These are phyloP conservation scores for Amanita pallidorosea DNA, from an alignment of 768 basidiomycete species.

Conservation along the genomic window DNA sequence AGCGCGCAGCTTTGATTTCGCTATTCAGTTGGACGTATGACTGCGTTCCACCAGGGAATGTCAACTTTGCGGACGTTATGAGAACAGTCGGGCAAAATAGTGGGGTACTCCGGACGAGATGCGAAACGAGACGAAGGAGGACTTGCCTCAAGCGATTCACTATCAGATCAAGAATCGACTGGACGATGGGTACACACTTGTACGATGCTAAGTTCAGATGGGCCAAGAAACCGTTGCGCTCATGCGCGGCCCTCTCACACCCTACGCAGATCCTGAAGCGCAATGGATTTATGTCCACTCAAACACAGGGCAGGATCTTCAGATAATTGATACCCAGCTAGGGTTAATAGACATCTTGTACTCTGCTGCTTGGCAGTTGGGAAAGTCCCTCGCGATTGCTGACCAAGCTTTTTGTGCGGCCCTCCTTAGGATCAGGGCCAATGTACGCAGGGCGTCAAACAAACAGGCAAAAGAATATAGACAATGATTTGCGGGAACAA, in stretches of 20 bases:
- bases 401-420: constrained; percentile 1
- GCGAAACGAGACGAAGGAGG: background rate
- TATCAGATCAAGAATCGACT: background rate
- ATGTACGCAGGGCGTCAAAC: too few relatives aligned
- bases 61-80: background rate
- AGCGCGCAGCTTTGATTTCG: background rate
- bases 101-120: background rate
- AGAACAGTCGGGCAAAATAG: background rate
- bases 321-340: background rate
- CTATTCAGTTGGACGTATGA: constrained; percentile 4
- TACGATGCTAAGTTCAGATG: background rate
- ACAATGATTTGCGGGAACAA: too few relatives aligned
- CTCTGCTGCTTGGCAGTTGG: constrained; percentile 3
- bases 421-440: background rate
- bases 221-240: background rate
- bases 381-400: constrained; percentile 3
- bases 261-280: background rate
- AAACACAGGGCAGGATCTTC: background rate
- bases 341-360: constrained; percentile 1
- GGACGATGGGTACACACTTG: background rate
- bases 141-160: too few relatives aligned
- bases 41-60: background rate
- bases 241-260: background rate
- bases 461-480: too few relatives aligned
- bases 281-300: background rate